Evolutionary conservation across 2,329 filamentous ascomycete species (phyloP), one percentile per base, ranked within the genome.

Genomic region (Conoideocrella luteorostrata): DNA sequence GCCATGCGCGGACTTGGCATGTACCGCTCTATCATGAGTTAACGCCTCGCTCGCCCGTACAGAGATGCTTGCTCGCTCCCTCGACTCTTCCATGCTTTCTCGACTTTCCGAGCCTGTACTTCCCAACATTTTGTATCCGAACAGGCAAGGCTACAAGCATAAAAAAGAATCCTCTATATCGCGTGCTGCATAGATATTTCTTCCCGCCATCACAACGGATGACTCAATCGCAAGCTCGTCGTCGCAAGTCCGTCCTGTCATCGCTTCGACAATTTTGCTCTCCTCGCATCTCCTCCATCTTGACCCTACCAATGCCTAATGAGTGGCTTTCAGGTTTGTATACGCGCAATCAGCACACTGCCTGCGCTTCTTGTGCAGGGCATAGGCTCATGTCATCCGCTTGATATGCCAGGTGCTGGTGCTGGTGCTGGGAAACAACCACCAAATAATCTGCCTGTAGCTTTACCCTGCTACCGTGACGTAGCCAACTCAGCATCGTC

Each of bases 21-120:
- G 58, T 61, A 58, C 50, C 48, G 45, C 48, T 35, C 49, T 59
- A 61, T 49, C 57, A 53, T 13, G 28, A 52, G 30, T 45, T 58
- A 56, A 60, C 55, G 54, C 43, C 42, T 32, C n/a, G 39, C 42
- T 41, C 44, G 30, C 32, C 41, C 11, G 26, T 30, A 24, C 37
- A 29, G 42, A 44, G 26, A 39, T 41, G 23, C 30, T 15, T 24
- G 21, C 26, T 13, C 24, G 23, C 2, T 28, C 20, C 17, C 21
- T 35, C 28, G 37, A 37, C 13, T 5, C 29, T 32, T 32, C 29
- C 29, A n/a, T 11, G 13, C 29, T 32, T 15, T n/a, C n/a, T 18
- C 38, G 12, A 24, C 15, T 17, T 37, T 45, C 29, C 38, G 38
- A 49, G 33, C 36, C 39, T 53, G 47, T 28, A 18, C 26, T 21